Conservation (phyloP, 495 filamentous ascomycete genomes). For the Penicillium paradoxum region DNA sequence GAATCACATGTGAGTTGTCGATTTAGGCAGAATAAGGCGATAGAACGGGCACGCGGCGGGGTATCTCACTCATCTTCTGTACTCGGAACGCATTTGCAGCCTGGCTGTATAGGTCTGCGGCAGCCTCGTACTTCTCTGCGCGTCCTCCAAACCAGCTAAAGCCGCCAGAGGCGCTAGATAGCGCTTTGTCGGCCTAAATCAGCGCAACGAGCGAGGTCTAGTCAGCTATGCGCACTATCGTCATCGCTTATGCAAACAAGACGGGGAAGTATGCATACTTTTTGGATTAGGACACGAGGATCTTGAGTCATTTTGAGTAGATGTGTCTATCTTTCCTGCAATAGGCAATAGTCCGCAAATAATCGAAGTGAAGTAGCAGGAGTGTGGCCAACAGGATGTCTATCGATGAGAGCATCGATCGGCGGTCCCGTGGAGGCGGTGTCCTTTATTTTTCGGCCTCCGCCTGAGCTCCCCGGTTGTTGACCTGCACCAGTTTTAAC, state of each 20-base stretch:
- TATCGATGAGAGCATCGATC: constrained; percentile 26
- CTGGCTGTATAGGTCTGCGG: constrained; percentile 73
- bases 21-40: background rate
- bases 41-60: constrained; percentile 5
- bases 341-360: constrained; percentile 3
- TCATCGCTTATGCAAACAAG: constrained; percentile 20
- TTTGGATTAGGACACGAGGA: constrained; percentile 54
- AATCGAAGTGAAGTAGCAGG: constrained; percentile 4
- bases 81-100: constrained; percentile 78
- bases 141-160: constrained; percentile 73
- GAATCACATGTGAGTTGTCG: background rate
- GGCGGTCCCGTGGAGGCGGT: constrained; percentile 25
- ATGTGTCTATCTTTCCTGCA: constrained; percentile 6
- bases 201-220: constrained; percentile 8
- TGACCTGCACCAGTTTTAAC: background rate
- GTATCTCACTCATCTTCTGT: constrained; percentile 58
- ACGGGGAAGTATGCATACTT: constrained; percentile 36
- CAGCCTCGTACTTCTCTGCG: constrained; percentile 78
- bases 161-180: constrained; percentile 62
- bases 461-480: constrained; percentile 6
- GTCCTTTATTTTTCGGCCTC: constrained; percentile 11
- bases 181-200: constrained; percentile 71
- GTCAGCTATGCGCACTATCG: constrained; percentile 31
- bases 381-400: constrained; percentile 7
- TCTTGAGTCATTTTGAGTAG: constrained; percentile 41